A percentile compares a stretch with the other conserved stretches of the same genome.
phyloP scores from a whole-genome alignment of 805 yeast genomes.

The Saccharomycopsis microspora region DNA sequence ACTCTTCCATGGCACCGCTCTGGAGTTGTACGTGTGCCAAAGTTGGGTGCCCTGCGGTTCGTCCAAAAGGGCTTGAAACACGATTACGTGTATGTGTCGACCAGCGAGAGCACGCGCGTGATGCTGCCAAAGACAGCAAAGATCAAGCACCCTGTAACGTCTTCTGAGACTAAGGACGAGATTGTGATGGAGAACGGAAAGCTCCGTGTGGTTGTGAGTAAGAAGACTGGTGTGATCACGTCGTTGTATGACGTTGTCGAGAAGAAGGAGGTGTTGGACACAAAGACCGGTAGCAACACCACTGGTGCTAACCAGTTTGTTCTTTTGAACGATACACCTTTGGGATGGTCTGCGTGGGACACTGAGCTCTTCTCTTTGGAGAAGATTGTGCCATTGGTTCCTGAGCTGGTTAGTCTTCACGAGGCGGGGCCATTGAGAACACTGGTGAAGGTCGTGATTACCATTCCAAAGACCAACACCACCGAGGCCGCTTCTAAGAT shows the following conservation, averaged over 20 bases:
- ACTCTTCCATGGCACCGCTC: conserved; percentile 57
- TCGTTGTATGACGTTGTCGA: conserved; percentile 50
- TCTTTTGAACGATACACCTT: conserved; percentile 81
- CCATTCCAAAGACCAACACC: conserved; percentile 43
- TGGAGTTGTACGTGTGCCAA: conserved; percentile 31
- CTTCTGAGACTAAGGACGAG: conserved; percentile 28
- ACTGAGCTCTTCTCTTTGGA: conserved; percentile 83
- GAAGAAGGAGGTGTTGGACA: conserved; percentile 52
- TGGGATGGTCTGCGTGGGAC: conserved; percentile 95
- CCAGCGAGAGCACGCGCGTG: conserved; percentile 4
- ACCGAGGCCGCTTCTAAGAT: conserved; percentile 23
- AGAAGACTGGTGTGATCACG: conserved; percentile 48
- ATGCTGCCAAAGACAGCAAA: conserved; percentile 14
- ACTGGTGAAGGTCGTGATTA: conserved; percentile 50
- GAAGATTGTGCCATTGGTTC: conserved; percentile 35
- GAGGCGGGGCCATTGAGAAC: conserved; percentile 49
- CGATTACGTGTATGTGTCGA: conserved; percentile 18
- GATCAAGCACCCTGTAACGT: conserved; percentile 38
- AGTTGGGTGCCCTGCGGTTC: conserved; percentile 7
- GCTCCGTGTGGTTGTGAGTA: conserved; percentile 42
- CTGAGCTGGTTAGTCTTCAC: conserved; percentile 28
- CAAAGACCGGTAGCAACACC: conserved; percentile 39
- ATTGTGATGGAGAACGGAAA: conserved; percentile 50
- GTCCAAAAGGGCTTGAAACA: conserved; percentile 17
- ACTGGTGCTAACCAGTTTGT: conserved; percentile 73